Percentiles rank a stretch among this genome's conserved stretches.
phyloP scores from a whole-genome alignment of 352 stramenopile species.

The Globisporangium acanthophoron region DNA sequence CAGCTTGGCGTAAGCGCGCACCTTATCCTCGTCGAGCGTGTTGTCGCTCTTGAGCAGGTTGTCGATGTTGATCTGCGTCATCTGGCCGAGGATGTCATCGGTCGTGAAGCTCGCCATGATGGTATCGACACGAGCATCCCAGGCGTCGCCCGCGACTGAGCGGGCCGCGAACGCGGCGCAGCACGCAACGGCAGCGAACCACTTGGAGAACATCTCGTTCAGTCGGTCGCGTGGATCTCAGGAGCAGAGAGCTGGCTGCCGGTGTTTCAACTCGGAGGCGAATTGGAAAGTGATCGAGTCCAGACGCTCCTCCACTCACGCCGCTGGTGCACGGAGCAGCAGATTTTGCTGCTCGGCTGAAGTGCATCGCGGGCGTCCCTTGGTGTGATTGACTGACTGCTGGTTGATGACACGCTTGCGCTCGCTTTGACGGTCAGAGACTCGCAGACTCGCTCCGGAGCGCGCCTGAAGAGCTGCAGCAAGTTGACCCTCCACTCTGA shows the following conservation, averaged over 20 bases:
- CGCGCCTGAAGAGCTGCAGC: background rate
- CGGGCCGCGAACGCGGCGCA: slow-evolving; percentile 20
- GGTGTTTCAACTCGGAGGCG: slow-evolving; percentile 1
- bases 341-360: background rate
- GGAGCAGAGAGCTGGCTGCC: background rate
- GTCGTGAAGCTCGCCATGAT: slow-evolving; percentile 52
- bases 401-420: background rate
- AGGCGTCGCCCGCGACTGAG: slow-evolving; percentile 17
- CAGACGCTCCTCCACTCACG: background rate
- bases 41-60: slow-evolving; percentile 38
- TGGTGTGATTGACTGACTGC: background rate
- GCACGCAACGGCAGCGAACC: slow-evolving; percentile 22
- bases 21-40: slow-evolving; percentile 36
- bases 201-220: slow-evolving; percentile 16
- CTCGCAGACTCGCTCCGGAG: background rate
- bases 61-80: slow-evolving; percentile 82
- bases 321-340: too few relatives aligned
- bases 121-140: slow-evolving; percentile 32
- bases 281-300: slow-evolving; percentile 10
- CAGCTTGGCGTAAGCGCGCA: slow-evolving; percentile 49
- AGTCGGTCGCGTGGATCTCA: background rate
- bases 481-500: background rate
- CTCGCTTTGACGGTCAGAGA: background rate
- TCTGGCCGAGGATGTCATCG: slow-evolving; percentile 71
- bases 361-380: background rate